A percentile compares a stretch with the other conserved stretches of the same genome.
These are phyloP conservation scores for Thermochaetoides dissita DNA, from an alignment of 2,329 filamentous ascomycete genomes.

Conservation along the genomic window DNA sequence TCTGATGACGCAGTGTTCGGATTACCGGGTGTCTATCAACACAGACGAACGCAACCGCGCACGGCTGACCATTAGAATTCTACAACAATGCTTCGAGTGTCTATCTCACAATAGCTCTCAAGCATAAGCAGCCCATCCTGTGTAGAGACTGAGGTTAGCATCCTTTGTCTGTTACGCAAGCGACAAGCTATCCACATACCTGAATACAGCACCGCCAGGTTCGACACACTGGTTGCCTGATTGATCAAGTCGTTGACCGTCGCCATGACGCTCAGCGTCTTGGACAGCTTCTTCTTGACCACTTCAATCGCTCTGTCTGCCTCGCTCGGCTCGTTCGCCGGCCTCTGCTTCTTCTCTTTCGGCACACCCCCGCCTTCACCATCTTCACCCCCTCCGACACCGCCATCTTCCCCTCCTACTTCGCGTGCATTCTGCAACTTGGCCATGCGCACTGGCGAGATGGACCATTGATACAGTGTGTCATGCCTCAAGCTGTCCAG, in stretches of 20 bases:
- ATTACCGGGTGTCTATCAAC: too few relatives aligned
- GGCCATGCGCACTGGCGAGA: slow-evolving; percentile 54
- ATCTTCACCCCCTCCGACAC: slow-evolving; percentile 18
- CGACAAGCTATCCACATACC: slow-evolving; percentile 22
- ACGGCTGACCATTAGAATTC: too few relatives aligned
- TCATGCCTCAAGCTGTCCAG: slow-evolving; percentile 97
- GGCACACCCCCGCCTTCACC: slow-evolving; percentile 17
- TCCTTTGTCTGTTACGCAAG: not conserved
- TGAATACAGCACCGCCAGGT: slow-evolving; percentile 80
- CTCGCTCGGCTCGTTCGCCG: slow-evolving; percentile 50
- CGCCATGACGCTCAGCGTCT: slow-evolving; percentile 83
- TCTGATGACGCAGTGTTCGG: too few relatives aligned
- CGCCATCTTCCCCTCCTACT: slow-evolving; percentile 18
- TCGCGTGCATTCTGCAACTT: slow-evolving; percentile 48
- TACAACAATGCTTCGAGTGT: too few relatives aligned
- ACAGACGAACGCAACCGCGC: too few relatives aligned
- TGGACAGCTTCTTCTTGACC: slow-evolving; percentile 89
- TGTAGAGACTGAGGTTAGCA: slow-evolving; percentile 4
- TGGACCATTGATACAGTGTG: slow-evolving; percentile 87
- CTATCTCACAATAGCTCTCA: slow-evolving; percentile 12
- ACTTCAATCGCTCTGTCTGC: slow-evolving; percentile 84
- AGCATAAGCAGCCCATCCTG: slow-evolving; percentile 35
- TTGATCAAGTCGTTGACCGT: slow-evolving; percentile 97
- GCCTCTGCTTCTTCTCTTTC: slow-evolving; percentile 21
- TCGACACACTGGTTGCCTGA: slow-evolving; percentile 82